Evolutionary conservation across 2,329 filamentous ascomycete genomes (phyloP).

Genomic region (Nothopassalora personata): DNA sequence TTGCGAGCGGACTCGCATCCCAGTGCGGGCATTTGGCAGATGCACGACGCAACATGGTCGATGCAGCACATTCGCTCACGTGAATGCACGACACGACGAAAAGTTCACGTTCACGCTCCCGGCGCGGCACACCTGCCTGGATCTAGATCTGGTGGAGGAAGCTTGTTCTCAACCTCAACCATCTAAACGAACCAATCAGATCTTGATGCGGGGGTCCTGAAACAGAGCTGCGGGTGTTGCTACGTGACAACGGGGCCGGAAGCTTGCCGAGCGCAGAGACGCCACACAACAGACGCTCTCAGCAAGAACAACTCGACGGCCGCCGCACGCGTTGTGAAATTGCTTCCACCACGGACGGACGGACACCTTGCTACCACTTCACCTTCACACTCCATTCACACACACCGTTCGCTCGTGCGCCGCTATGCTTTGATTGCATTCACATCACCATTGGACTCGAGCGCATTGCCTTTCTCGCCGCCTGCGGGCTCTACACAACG

Average conservation of each 20-base stretch:
- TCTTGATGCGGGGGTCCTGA: too few relatives aligned
- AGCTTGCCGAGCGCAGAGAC: not conserved
- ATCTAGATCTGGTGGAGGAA: not conserved
- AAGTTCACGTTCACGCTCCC: not conserved
- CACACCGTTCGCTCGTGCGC: conserved; percentile 5
- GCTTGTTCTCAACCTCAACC: not conserved
- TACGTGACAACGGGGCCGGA: not conserved
- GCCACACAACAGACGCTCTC: not conserved
- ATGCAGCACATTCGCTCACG: not conserved
- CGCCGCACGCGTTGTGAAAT: not conserved
- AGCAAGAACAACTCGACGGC: not conserved
- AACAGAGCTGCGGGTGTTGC: not conserved
- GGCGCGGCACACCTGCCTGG: not conserved
- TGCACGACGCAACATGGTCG: conserved; percentile 28
- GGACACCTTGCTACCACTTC: not conserved
- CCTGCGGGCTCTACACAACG: not conserved
- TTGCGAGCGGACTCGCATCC: conserved; percentile 32
- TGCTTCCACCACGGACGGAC: not conserved
- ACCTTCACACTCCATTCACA: not conserved
- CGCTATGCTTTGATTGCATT: not conserved
- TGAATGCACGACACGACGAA: not conserved
- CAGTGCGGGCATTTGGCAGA: conserved; percentile 39
- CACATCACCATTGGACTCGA: not conserved
- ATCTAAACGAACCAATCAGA: too few relatives aligned
- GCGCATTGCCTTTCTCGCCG: not conserved